A percentile compares a stretch with the other conserved stretches of the same genome.
These are phyloP conservation scores for Aspergillus unguis DNA, from an alignment of 2,329 filamentous ascomycete genomes.

Conservation along the genomic window DNA sequence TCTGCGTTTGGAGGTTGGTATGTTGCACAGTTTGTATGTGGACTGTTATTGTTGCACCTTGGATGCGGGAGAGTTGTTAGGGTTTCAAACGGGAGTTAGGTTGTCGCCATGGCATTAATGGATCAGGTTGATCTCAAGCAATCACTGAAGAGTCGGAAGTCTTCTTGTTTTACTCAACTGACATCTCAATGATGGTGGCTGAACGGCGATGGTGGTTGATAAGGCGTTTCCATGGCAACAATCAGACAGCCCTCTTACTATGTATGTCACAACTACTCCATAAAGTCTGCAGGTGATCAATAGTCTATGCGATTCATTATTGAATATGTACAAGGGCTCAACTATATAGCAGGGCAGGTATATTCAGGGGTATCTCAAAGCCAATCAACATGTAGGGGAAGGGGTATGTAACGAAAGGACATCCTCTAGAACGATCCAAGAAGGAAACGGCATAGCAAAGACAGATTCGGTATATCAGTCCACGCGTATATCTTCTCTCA, in stretches of 20 bases:
- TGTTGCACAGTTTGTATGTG: too few species aligned
- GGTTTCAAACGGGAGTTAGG: too few species aligned
- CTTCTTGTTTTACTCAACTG: too few species aligned
- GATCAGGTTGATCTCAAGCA: too few species aligned
- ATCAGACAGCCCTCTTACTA: background rate
- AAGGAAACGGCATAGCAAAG: background rate
- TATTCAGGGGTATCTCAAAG: conserved; percentile 40
- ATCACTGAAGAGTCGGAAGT: too few species aligned
- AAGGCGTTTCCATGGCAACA: conserved; percentile 27
- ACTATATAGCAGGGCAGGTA: conserved; percentile 28
- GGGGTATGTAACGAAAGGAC: conserved; percentile 1
- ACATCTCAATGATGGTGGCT: background rate
- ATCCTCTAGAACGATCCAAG: background rate
- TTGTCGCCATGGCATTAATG: too few species aligned
- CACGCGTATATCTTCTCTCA: conserved; percentile 3
- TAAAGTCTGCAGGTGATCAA: too few species aligned
- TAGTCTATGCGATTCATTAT: conserved; percentile 22
- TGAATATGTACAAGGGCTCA: conserved; percentile 33
- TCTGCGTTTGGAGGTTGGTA: too few species aligned
- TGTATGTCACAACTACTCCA: too few species aligned
- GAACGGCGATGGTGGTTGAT: background rate
- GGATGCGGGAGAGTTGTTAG: too few species aligned
- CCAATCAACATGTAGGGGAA: conserved; percentile 21
- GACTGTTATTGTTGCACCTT: too few species aligned
- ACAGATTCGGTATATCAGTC: conserved; percentile 6